Evolutionary conservation across 495 filamentous ascomycete species (phyloP).

Genomic region (Lepraria neglecta): DNA sequence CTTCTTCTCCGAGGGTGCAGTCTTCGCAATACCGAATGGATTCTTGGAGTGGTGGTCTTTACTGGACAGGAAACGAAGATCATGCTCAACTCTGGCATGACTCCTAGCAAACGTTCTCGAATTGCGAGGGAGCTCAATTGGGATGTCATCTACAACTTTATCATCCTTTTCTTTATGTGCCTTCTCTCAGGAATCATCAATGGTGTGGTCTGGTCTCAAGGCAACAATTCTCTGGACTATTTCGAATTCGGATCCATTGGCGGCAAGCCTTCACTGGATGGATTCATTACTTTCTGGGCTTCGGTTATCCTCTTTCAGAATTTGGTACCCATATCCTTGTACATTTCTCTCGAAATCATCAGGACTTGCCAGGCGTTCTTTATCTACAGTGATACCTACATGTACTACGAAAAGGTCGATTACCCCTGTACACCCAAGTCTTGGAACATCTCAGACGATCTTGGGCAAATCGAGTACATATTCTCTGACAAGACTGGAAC

Average conservation of each 20-base stretch:
- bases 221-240: slow-evolving; percentile 64
- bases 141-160: slow-evolving; percentile 96
- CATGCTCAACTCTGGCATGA: slow-evolving; percentile 97
- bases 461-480: slow-evolving; percentile 98
- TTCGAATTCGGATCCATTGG: slow-evolving; percentile 89
- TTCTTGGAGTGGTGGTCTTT: slow-evolving; percentile 90
- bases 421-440: slow-evolving; percentile 95
- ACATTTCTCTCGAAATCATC: slow-evolving; percentile 95
- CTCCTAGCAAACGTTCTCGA: slow-evolving; percentile 88
- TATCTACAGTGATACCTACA: slow-evolving; percentile 89
- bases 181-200: slow-evolving; percentile 77
- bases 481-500: slow-evolving; percentile 99
- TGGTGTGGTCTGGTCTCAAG: slow-evolving; percentile 71
- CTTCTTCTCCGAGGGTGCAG: slow-evolving; percentile 87
- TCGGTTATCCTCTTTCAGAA: slow-evolving; percentile 95
- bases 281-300: slow-evolving; percentile 94
- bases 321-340: slow-evolving; percentile 95
- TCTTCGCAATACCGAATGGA: slow-evolving; percentile 93
- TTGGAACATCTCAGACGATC: slow-evolving; percentile 98
- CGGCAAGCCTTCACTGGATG: slow-evolving; percentile 66
- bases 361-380: slow-evolving; percentile 90
- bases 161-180: slow-evolving; percentile 86
- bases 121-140: slow-evolving; percentile 92
- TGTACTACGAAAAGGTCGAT: slow-evolving; percentile 94
- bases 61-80: slow-evolving; percentile 98